Conservation (phyloP, 495 filamentous ascomycete species). For the Hypomontagnella submonticulosa region DNA sequence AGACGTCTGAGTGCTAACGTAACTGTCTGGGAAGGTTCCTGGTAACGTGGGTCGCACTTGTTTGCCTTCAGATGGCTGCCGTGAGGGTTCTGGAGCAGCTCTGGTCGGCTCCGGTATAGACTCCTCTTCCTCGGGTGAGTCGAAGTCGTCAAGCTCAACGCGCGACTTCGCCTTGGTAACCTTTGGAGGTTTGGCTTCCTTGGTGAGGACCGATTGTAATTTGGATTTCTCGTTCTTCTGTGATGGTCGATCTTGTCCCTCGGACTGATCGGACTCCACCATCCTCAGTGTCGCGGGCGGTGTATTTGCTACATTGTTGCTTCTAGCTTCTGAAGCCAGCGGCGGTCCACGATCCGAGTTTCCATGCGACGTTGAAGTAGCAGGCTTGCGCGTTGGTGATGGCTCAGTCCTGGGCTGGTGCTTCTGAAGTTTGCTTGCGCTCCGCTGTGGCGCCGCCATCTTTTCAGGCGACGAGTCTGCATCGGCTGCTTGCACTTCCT, state of each 20-base stretch:
- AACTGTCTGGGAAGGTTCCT: slow-evolving; percentile 55
- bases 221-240: slow-evolving; percentile 49
- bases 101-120: slow-evolving; percentile 43
- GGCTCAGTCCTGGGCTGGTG: slow-evolving; percentile 64
- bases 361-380: slow-evolving; percentile 32
- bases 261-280: slow-evolving; percentile 65
- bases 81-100: slow-evolving; percentile 38
- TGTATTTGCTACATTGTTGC: slow-evolving; percentile 57
- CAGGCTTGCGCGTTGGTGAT: slow-evolving; percentile 62
- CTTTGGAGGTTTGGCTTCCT: slow-evolving; percentile 61
- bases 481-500: slow-evolving; percentile 56
- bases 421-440: slow-evolving; percentile 81
- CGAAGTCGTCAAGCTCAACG: slow-evolving; percentile 63
- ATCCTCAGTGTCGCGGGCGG: slow-evolving; percentile 68
- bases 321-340: slow-evolving; percentile 50
- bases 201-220: slow-evolving; percentile 43
- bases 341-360: slow-evolving; percentile 45
- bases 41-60: slow-evolving; percentile 38
- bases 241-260: slow-evolving; percentile 51
- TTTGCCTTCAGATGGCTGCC: slow-evolving; percentile 33
- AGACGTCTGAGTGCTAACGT: slow-evolving; percentile 45
- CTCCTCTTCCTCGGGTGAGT: slow-evolving; percentile 58
- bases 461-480: slow-evolving; percentile 49
- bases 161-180: slow-evolving; percentile 61
- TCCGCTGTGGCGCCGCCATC: slow-evolving; percentile 59